Base-by-base conservation (phyloP, 2,329 filamentous ascomycete genomes). In the Hypoxylon sp. region DNA sequence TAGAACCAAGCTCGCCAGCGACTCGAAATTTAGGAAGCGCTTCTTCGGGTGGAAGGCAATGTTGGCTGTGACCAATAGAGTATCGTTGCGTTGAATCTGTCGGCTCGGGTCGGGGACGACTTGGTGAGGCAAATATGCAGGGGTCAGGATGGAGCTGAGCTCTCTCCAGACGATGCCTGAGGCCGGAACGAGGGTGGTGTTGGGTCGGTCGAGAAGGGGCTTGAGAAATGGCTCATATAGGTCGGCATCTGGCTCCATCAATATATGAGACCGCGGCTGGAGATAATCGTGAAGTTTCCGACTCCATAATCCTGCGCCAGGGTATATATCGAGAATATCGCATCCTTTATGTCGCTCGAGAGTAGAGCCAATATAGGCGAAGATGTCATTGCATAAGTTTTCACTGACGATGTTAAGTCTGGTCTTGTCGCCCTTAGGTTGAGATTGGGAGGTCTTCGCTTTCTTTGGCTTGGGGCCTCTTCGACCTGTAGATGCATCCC, bases 301-400 rank as follows among this genome's bases (percentile, higher is more conserved):
- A 35, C 94, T 97, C 88, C 92, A 96, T 2, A 97, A 59, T 8
- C 94, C 93, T 0, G 83, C 82, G 13, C 94, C 94, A 0, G 95
- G 95, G 78, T 94, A 93, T 62, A 97, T 83, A 77, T 98, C 95
- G 74, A 99, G 83, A 48, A 98, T 86, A 74, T 97, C 94, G 80
- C 94, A 94, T 59, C 93, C 92, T 54, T 84, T 82, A 78, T 96
- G 91, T 48, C 88, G 87, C 35, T 88, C 82, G 17, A 98, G 85
- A 2, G 89, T 89, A 0, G 87, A 86, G 2, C 87, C 88, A n/a
- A 97, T 81, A 67, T 92, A 92, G 5, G 87, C 78, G 50, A 97
- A 74, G 13, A 92, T 82, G 73, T 95, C 90, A 75, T 94, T 82
- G 70, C 86, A 88, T 14, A 90, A 81, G 37, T 79, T 72, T 13